Base-by-base conservation (phyloP, 2,329 filamentous ascomycete genomes). In the Gaeumannomyces tritici region DNA sequence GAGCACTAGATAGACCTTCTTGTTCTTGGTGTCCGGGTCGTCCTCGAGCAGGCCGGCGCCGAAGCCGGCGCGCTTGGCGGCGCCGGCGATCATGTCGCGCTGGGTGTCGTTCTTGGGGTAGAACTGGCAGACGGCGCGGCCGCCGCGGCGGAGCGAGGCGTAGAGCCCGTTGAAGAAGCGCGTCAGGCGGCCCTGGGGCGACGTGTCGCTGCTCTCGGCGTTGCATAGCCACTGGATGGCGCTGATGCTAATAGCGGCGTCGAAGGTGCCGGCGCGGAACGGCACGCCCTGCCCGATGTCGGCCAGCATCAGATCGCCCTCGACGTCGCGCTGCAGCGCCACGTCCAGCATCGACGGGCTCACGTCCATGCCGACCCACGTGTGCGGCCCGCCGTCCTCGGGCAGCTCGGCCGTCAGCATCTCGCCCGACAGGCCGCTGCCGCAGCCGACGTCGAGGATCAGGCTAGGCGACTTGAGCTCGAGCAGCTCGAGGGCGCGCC, bases 161-260 rank as follows among this genome's bases (percentile, higher is more conserved):
- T 98, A 99, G 1, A 99, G 76, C 0, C 92, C 91, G 70, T 96
- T 91, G 74, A 99, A 99, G 72, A 99, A 99, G 57, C 93, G 81
- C 5, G 85, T 83, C 29, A 99, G 76, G 7, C 95, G 80, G 0
- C 89, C 91, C 31, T 89, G 84, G 0, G 92, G 89, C 1, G 84
- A 90, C 0, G 95, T 93, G 60, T 96, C 91, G 71, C 86, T 90
- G 64, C 84, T 90, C 74, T 98, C 95, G 55, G 93, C 95, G 74
- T 96, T 98, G 75, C 95, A 99, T 33, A 99, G 81, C 95, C 95
- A 99, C 75, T 99, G 95, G n/a, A 99, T 89, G 0, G 95, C 95
- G 68, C 87, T 91, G 72, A 99, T 98, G 70, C 88, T 92, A 69
- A 99, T 92, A 27, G 95, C 95, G 0, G 93, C 95, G 73, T 99